Base-by-base conservation (phyloP, 2,329 filamentous ascomycete species). In the Teratosphaeria pseudoeucalypti region DNA sequence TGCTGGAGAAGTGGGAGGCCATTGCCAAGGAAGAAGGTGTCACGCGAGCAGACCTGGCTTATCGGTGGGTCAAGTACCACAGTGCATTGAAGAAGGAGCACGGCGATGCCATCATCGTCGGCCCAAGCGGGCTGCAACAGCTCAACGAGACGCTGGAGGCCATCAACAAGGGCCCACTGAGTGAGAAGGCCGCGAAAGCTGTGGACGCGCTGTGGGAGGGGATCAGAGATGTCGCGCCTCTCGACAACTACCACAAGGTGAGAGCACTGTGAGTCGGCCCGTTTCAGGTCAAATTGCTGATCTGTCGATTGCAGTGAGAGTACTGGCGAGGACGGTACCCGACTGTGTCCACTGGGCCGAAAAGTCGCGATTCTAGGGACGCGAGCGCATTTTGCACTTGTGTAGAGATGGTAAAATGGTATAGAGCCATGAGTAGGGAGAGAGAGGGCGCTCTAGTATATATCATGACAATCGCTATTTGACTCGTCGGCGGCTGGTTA, bases 21-120 rank as follows among this genome's bases (percentile, higher is more conserved):
- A 73, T 77, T 49, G 74, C 76, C 0, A 67, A 73, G 58, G 73
- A 75, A 29, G 74, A 75, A 55, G 74, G 73, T 1, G 62, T 73
- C 6, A 62, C 65, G 3, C 71, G 70, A 56, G 75, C 76, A 1
- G 75, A 77, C 62, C 61, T 78, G 56, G 76, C 76, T 6, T 78
- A 78, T 59, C 65, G 76, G 7, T 78, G 76, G 76, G 73, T 78
- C 9, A 70, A 66, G 37, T 74, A 72, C 60, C 70, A 77, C 63
- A 72, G 68, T n/a, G 64, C 68, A 14, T 62, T 78, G 52, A 71
- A 72, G 55, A 57, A 60, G 3, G 72, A 76, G 55, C 60, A 73
- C 29, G 75, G 73, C 14, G 74, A 78, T 62, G 75, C 65, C 0
- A 69, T 78, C 7, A 75, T 78, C 58, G 69, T 78, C 37, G 76